phyloP scores from a whole-genome alignment of 768 basidiomycete species.

The Leccinum uliginosum region DNA sequence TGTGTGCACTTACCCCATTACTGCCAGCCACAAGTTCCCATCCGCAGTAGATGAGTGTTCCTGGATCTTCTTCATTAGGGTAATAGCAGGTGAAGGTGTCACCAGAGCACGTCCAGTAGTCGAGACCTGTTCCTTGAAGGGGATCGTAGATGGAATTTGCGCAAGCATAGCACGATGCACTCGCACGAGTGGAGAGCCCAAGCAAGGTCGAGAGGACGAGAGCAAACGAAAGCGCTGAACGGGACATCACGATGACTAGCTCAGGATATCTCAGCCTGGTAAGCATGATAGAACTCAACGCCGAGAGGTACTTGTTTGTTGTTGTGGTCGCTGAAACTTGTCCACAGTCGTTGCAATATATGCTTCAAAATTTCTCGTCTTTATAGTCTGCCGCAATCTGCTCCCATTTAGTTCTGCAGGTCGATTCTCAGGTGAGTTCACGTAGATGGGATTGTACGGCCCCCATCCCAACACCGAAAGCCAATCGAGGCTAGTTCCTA shows the following conservation, averaged over 20 bases:
- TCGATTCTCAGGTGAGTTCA: background rate
- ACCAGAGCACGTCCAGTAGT: constrained; percentile 9
- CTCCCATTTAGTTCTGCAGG: background rate
- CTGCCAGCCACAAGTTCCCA: background rate
- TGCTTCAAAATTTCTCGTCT: background rate
- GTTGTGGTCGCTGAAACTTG: background rate
- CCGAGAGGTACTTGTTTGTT: background rate
- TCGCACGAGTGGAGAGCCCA: background rate
- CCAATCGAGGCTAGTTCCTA: too few species aligned
- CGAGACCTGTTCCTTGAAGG: constrained; percentile 1
- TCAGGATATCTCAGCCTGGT: too few species aligned
- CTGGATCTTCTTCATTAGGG: constrained; percentile 8
- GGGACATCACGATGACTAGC: background rate
- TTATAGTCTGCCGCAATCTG: background rate
- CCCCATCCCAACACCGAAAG: too few species aligned
- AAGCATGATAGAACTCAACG: background rate
- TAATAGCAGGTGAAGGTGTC: constrained; percentile 8
- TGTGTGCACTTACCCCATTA: background rate
- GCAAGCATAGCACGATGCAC: constrained; percentile 2
- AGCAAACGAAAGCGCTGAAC: background rate
- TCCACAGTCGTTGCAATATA: background rate
- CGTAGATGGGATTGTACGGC: background rate
- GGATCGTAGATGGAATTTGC: constrained; percentile 1
- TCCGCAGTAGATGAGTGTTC: constrained; percentile 8
- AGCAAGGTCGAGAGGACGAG: constrained; percentile 2